Base-by-base conservation (phyloP, 345 rosid species). In the Ailanthus altissimus region DNA sequence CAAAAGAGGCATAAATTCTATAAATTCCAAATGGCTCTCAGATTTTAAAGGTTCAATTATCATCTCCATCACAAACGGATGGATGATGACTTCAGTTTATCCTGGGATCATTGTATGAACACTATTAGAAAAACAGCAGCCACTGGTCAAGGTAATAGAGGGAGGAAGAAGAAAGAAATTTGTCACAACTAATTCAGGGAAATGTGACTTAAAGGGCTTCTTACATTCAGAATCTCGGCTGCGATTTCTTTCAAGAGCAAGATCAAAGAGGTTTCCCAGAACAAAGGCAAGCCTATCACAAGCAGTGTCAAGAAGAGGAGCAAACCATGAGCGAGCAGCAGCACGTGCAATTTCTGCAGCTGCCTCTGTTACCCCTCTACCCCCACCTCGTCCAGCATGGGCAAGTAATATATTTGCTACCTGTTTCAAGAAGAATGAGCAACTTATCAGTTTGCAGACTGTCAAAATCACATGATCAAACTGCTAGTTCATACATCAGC, bases 331-430 rank as follows among this genome's bases (percentile, higher is more conserved):
- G 65, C 95, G 88, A 26, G 98, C 94, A 80, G 99, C 98, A 8
- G 99, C 88, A 53, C 97, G 88, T 63, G 99, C 97, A 70, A 96
- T 93, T 84, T 96, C 98, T 81, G 98, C 97, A 59, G 97, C 91
- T 70, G 98, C 99, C 84, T 96, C 99, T 23, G 93, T 81, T 66
- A 91, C 85, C 76, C 99, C 97, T 87, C 91, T 86, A 82, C 93
- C 90, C 57, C 97, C 95, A 51, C 98, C 94, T 56, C 95, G 86
- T 38, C 99, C 94, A 81, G 98, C 97, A 83, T 91, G 93, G 74
- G 99, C 98, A 15, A 96, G 91, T 73, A 96, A 81, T 74, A 96
- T 96, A 77, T 96, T 96, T 26, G 99, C 98, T 75, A 92, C 99
- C 99, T 95, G 87, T 50, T 67, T 77, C 75, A 50, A 67, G 45